Conservation (phyloP, 768 basidiomycete species). For the Amyloporia xantha region DNA sequence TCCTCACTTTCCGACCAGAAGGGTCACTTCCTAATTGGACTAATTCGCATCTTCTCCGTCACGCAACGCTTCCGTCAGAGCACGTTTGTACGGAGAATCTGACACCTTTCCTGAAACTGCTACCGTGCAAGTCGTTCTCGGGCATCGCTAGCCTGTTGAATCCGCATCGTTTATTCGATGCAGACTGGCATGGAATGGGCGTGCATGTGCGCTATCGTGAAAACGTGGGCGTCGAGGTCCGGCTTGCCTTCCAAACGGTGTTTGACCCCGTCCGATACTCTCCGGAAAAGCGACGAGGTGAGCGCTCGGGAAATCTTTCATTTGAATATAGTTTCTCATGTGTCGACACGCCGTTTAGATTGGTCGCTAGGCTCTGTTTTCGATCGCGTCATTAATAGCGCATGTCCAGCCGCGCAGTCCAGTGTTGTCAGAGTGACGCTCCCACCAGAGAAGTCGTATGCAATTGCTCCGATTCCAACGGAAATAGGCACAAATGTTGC, state of each 20-base stretch:
- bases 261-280: conserved; percentile 65
- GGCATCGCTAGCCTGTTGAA: conserved; percentile 81
- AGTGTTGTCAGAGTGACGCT: conserved; percentile 48
- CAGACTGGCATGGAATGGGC: conserved; percentile 87
- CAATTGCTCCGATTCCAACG: conserved; percentile 47
- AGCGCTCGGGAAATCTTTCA: conserved; percentile 22
- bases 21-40: conserved; percentile 47
- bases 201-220: conserved; percentile 64
- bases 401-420: conserved; percentile 64
- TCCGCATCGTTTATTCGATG: conserved; percentile 81
- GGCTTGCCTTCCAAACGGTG: conserved; percentile 68
- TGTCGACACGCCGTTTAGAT: conserved; percentile 35
- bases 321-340: background rate
- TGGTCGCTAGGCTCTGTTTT: conserved; percentile 71
- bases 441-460: conserved; percentile 37
- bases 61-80: conserved; percentile 76
- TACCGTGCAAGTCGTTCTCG: conserved; percentile 87
- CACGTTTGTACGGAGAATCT: conserved; percentile 97
- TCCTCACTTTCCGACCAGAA: conserved; percentile 52
- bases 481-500: conserved; percentile 29
- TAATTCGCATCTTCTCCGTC: conserved; percentile 51
- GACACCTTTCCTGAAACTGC: conserved; percentile 89
- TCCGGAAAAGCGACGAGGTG: conserved; percentile 49
- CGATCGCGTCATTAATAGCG: conserved; percentile 50
- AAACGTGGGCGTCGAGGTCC: conserved; percentile 49